Conservation (phyloP, 1,139 yeast species). For the Candida sp. region DNA sequence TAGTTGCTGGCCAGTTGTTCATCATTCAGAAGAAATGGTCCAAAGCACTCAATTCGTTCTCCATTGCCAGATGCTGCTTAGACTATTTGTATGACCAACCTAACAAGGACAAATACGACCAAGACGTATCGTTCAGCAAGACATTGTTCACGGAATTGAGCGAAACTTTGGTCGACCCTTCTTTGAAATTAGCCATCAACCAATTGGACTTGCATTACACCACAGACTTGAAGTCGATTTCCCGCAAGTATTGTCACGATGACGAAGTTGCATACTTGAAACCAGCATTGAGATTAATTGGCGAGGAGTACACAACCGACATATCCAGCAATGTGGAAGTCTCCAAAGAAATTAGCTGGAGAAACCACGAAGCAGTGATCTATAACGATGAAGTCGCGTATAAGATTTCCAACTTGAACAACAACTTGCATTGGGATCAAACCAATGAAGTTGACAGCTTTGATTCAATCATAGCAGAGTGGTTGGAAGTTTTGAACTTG, state of each 20-base stretch:
- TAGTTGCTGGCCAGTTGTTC: constrained; percentile 63
- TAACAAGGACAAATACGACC: constrained; percentile 11
- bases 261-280: constrained; percentile 36
- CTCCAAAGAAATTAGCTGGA: constrained; percentile 60
- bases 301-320: constrained; percentile 45
- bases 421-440: constrained; percentile 29
- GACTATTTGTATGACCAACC: constrained; percentile 43
- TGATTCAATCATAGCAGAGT: constrained; percentile 36
- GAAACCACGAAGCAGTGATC: constrained; percentile 71
- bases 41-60: constrained; percentile 53
- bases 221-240: constrained; percentile 48
- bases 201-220: constrained; percentile 38
- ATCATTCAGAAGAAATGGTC: constrained; percentile 66
- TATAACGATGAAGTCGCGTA: constrained; percentile 76
- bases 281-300: constrained; percentile 46
- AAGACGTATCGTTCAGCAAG: constrained; percentile 31
- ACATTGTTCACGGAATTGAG: constrained; percentile 60
- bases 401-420: constrained; percentile 49
- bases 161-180: constrained; percentile 70
- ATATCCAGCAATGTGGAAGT: constrained; percentile 30
- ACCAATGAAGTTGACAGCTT: constrained; percentile 29
- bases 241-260: constrained; percentile 48
- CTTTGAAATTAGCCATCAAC: constrained; percentile 60
- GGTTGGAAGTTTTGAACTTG: constrained; percentile 43
- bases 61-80: constrained; percentile 66